Evolutionary conservation across 2,329 filamentous ascomycete genomes (phyloP), one percentile per base, ranked within the genome.

Genomic region (Albophoma yamanashiensis): DNA sequence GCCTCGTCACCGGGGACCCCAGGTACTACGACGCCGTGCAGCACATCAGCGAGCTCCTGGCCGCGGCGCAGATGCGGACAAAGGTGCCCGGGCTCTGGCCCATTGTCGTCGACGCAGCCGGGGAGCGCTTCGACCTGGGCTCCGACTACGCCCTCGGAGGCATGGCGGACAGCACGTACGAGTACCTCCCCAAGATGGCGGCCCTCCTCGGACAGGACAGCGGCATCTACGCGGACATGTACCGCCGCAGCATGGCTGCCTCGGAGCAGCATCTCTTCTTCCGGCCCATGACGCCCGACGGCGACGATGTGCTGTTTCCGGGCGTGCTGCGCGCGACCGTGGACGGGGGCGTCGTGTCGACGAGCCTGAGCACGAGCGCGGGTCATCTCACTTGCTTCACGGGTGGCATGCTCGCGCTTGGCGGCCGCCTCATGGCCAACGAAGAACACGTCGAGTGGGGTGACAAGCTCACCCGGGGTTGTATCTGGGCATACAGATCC

Each of bases 1-100:
- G 85, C 20, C 86, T 91, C 69, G 73, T 91, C 55, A 89, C 89
- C 0, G 82, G 82, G 45, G 79, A 91, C 62, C 72, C 81, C 45
- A 89, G 86, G 67, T 92, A 89, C 73, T 89, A 86, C 70, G 89
- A 92, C 69, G 89, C 88, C 6, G 80, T 91, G 59, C 84, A 86
- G 60, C 81, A 86, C 40, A 84, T 93, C 60, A 89, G 84, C 27
- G 80, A 88, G 60, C 79, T 85, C 22, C 78, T 93, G 45, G 82
- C 88, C 61, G 76, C 78, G 34, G 81, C 82, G 64, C 89, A 93
- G 73, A 82, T 83, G 66, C 73, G 77, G n/a, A 91, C 88, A 1
- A 78, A 76, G 50, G 72, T 92, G 7, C 89, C 88, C 0, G 89
- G 90, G 1, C 78, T 93, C 75, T 94, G 87, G 88, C 89, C 89